Conservation (phyloP, 495 filamentous ascomycete species). For the Penicillium simplicissimum region DNA sequence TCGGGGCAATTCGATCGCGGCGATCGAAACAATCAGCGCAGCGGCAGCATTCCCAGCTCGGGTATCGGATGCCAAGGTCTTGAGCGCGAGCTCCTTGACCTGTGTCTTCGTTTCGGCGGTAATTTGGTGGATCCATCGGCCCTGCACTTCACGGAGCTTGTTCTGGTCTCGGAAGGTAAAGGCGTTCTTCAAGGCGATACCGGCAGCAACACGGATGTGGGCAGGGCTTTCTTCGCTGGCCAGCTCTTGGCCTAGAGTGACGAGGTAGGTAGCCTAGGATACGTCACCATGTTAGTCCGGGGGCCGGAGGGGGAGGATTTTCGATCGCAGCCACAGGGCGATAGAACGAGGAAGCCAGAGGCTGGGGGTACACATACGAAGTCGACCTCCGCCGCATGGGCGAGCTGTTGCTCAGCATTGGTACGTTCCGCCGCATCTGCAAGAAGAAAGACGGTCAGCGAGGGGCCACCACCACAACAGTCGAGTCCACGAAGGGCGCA, state of each 20-base stretch:
- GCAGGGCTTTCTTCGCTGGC: constrained; percentile 84
- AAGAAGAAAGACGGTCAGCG: constrained; percentile 31
- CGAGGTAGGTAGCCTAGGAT: constrained; percentile 79
- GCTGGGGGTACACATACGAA: constrained; percentile 68
- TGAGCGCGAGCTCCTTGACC: constrained; percentile 84
- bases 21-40: constrained; percentile 92
- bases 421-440: constrained; percentile 86
- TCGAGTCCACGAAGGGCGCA: constrained; percentile 20
- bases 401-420: constrained; percentile 90
- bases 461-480: constrained; percentile 11
- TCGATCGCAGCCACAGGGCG: background rate
- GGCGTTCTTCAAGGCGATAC: constrained; percentile 95
- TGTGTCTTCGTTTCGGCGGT: constrained; percentile 74
- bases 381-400: constrained; percentile 85
- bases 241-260: constrained; percentile 86
- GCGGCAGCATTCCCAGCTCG: constrained; percentile 87
- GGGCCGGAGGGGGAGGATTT: background rate
- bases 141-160: constrained; percentile 82
- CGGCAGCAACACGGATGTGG: constrained; percentile 86
- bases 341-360: constrained; percentile 10
- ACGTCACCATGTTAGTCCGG: constrained; percentile 12
- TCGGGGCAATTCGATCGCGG: constrained; percentile 88
- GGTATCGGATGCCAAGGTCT: constrained; percentile 77
- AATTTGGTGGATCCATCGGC: constrained; percentile 84
- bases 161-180: constrained; percentile 88